Evolutionary conservation across 495 filamentous ascomycete genomes (phyloP).

Genomic region (Aspergillus baeticus): DNA sequence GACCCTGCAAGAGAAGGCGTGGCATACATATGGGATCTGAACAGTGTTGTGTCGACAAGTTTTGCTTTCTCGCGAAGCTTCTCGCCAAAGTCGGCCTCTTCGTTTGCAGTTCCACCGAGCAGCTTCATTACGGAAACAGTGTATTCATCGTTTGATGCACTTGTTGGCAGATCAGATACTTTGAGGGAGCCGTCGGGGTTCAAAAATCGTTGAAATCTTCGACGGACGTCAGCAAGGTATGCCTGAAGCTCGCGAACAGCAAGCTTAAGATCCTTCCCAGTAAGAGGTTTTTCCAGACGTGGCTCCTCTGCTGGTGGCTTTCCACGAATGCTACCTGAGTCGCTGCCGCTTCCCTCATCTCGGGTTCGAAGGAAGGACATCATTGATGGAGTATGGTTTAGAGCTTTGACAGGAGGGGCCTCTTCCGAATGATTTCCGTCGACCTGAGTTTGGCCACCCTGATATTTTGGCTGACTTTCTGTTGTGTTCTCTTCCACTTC

Average conservation of each 20-base stretch:
- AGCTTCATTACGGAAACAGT: constrained; percentile 42
- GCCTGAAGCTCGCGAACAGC: constrained; percentile 79
- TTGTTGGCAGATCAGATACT: constrained; percentile 45
- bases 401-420: constrained; percentile 14
- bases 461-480: constrained; percentile 22
- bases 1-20: constrained; percentile 81
- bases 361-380: constrained; percentile 50
- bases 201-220: constrained; percentile 77
- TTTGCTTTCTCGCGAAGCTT: constrained; percentile 72
- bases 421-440: constrained; percentile 30
- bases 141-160: constrained; percentile 53
- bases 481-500: constrained; percentile 43
- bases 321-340: constrained; percentile 46
- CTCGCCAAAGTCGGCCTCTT: constrained; percentile 62
- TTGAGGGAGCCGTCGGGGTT: constrained; percentile 74
- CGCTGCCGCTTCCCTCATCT: constrained; percentile 45
- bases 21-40: constrained; percentile 89
- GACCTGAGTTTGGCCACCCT: constrained; percentile 24
- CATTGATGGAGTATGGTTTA: constrained; percentile 54
- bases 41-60: constrained; percentile 89
- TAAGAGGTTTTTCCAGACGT: constrained; percentile 38
- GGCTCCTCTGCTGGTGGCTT: constrained; percentile 26
- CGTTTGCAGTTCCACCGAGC: constrained; percentile 42
- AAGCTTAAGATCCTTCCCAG: constrained; percentile 76
- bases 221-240: constrained; percentile 81